Evolutionary conservation across 371 early-diverging fungal species (phyloP), one percentile per base, ranked within the genome.

Genomic region (Mortierella sp.): DNA sequence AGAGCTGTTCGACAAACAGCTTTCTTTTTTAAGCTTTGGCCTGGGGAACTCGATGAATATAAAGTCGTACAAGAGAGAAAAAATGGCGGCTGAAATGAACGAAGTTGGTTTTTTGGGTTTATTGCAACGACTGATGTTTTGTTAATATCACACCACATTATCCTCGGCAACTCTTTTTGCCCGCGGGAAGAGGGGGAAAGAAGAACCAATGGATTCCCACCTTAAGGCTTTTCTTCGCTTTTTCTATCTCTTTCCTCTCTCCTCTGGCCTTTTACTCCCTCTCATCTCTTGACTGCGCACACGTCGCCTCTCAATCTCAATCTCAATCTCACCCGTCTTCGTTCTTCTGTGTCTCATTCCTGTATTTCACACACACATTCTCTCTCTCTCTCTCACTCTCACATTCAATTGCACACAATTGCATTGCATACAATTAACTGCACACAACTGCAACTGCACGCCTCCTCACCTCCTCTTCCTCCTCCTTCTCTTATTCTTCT

Each of bases 1-100:
- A 52, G 52, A 58, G 58, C 58, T 58, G n/a, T 33, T 59, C 24
- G 15, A 9, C 55, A 22, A 55, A 22, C 55, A 15, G 28, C 19
- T 48, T 19, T 43, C 15, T n/a, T 48, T 55, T 24, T 59, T 38
- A 19, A 19, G n/a, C 40, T 59, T 59, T 59, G 55, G 55, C 10
- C 55, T 55, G 55, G 55, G 55, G 55, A 55, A 55, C 55, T 55
- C 41, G 60, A 40, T 59, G 60, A 38, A 16, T 59, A 40, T 21
- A 59, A 21, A 59, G 60, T 59, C 41, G 60, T 55, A 55, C 55
- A 55, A 55, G 55, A 28, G 28, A 8, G 22, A 4, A 24, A 3
- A 21, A 41, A 22, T 24, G 24, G 57, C 40, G 57, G 57, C 33
- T 45, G 45, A 40, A 16, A 45, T 22, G 67, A n/a, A 36, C 15